Conservation (phyloP, 805 yeast species). For the Wickerhamomyces pijperi region DNA sequence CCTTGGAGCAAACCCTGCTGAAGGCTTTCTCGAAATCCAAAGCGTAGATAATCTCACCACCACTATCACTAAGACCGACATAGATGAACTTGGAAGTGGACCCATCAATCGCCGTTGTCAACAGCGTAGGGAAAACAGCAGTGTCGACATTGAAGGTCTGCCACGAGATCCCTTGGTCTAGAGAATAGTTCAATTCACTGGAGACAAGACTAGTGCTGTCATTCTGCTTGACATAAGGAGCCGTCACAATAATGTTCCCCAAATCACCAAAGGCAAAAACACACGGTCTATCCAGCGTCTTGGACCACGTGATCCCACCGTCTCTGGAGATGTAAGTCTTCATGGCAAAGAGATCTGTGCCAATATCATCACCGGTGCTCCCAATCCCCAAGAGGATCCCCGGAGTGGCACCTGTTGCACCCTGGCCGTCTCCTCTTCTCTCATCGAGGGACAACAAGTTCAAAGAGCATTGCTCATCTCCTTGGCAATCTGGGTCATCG, state of each 20-base stretch:
- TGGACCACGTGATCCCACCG: slow-evolving; percentile 68
- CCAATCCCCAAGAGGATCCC: slow-evolving; percentile 36
- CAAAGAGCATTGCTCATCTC: slow-evolving; percentile 22
- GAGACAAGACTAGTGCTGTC: slow-evolving; percentile 24
- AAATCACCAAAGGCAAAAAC: slow-evolving; percentile 60
- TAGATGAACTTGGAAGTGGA: slow-evolving; percentile 53
- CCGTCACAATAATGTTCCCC: slow-evolving; percentile 63
- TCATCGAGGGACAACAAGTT: slow-evolving; percentile 24
- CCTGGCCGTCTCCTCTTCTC: slow-evolving; percentile 20
- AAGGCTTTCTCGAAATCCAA: slow-evolving; percentile 55
- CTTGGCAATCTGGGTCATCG: slow-evolving; percentile 15
- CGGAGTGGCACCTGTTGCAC: slow-evolving; percentile 26
- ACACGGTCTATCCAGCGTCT: slow-evolving; percentile 40
- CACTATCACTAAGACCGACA: slow-evolving; percentile 24
- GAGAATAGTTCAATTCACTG: slow-evolving; percentile 35
- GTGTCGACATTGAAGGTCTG: slow-evolving; percentile 32
- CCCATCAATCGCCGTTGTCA: slow-evolving; percentile 61
- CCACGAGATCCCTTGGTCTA: slow-evolving; percentile 72
- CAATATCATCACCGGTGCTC: slow-evolving; percentile 19
- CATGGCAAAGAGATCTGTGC: slow-evolving; percentile 11
- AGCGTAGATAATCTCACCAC: slow-evolving; percentile 17
- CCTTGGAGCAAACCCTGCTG: slow-evolving; percentile 23
- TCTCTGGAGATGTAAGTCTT: slow-evolving; percentile 61
- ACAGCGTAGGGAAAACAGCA: slow-evolving; percentile 27
- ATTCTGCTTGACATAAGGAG: slow-evolving; percentile 14